phyloP scores from a whole-genome alignment of 1,139 yeast genomes.

The Candida dubliniensis region DNA sequence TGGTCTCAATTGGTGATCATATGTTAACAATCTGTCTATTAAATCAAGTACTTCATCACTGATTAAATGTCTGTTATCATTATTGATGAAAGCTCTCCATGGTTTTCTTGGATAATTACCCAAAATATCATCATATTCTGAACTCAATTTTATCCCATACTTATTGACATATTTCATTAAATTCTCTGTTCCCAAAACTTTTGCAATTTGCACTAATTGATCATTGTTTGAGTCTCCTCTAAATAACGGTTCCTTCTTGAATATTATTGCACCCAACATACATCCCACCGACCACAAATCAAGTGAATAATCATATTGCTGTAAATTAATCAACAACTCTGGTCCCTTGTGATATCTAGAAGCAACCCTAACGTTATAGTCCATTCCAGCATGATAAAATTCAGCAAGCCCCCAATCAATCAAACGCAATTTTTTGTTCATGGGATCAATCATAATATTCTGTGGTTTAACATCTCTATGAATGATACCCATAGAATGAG shows the following conservation, averaged over 20 bases:
- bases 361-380: slow-evolving; percentile 79
- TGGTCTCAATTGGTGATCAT: slow-evolving; percentile 72
- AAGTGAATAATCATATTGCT: slow-evolving; percentile 74
- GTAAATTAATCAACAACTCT: slow-evolving; percentile 69
- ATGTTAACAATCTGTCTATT: slow-evolving; percentile 63
- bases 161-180: slow-evolving; percentile 59
- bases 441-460: slow-evolving; percentile 80
- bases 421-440: slow-evolving; percentile 57
- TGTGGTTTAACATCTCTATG: slow-evolving; percentile 86
- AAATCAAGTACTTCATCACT: slow-evolving; percentile 65
- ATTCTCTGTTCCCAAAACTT: slow-evolving; percentile 73
- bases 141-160: slow-evolving; percentile 59
- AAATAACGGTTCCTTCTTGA: slow-evolving; percentile 76
- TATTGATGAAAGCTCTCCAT: slow-evolving; percentile 60
- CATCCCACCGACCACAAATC: slow-evolving; percentile 86
- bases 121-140: slow-evolving; percentile 66
- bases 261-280: slow-evolving; percentile 73
- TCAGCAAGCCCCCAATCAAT: slow-evolving; percentile 89
- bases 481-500: slow-evolving; percentile 82
- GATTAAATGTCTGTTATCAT: slow-evolving; percentile 52
- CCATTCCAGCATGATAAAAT: slow-evolving; percentile 76
- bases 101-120: slow-evolving; percentile 68
- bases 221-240: slow-evolving; percentile 79
- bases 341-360: slow-evolving; percentile 83
- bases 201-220: slow-evolving; percentile 75